These are phyloP conservation scores for Aureobasidium sp. DNA, from an alignment of 2,329 filamentous ascomycete genomes.

Conservation along the genomic window DNA sequence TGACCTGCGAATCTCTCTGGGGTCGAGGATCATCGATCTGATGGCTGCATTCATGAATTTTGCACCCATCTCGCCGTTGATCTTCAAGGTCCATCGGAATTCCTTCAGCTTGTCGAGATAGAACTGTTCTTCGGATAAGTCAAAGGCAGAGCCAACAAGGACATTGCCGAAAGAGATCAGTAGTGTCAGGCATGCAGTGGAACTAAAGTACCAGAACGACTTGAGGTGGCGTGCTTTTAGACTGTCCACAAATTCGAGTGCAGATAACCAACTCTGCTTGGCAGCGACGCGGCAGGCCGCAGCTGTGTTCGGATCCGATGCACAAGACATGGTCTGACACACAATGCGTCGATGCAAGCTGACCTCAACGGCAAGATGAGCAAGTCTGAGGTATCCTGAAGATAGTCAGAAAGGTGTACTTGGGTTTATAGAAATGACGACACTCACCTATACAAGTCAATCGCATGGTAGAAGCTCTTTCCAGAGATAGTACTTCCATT, in stretches of 20 bases:
- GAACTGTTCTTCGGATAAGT: conserved; percentile 27
- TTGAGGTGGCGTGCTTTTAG: conserved; percentile 37
- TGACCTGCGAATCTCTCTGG: not conserved
- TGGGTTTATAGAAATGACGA: not conserved
- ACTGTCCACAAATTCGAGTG: conserved; percentile 37
- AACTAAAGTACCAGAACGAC: conserved; percentile 40
- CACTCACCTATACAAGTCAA: conserved; percentile 25
- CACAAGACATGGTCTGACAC: conserved; percentile 16
- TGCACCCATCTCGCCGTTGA: conserved; percentile 33
- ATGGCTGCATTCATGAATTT: conserved; percentile 35
- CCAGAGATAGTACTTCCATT: conserved; percentile 21
- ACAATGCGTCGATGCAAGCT: conserved; percentile 37
- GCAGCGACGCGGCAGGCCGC: conserved; percentile 35
- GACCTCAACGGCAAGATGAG: conserved; percentile 39
- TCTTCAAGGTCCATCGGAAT: conserved; percentile 34
- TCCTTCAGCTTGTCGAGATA: conserved; percentile 32
- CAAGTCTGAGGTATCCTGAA: conserved; percentile 36
- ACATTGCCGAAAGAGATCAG: conserved; percentile 35
- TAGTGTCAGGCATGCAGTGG: conserved; percentile 35
- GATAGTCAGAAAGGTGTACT: not conserved
- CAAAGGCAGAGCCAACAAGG: conserved; percentile 28
- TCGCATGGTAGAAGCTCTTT: conserved; percentile 22
- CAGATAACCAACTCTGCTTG: conserved; percentile 33
- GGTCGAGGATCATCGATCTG: conserved; percentile 5
- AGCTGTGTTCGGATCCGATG: conserved; percentile 25